A percentile compares a stretch with the other conserved stretches of the same genome.
Evolutionary conservation across 352 stramenopile species (phyloP).

Genomic region (Phytophthora palmivora): DNA sequence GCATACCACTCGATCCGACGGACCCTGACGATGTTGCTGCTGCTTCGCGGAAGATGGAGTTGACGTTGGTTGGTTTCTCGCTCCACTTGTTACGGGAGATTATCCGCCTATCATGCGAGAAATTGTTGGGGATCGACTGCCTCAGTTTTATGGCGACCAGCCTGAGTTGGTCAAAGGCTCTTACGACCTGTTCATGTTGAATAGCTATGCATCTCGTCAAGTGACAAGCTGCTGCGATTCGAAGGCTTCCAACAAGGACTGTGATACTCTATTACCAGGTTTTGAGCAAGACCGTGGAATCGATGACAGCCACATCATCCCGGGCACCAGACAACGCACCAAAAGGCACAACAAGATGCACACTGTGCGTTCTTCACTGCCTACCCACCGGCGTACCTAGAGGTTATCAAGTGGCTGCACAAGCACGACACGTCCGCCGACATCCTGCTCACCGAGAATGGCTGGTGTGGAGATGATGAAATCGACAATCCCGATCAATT

Average conservation of each 20-base stretch:
- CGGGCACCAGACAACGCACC: slow-evolving; percentile 12
- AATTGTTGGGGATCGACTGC: slow-evolving; percentile 78
- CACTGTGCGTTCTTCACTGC: slow-evolving; percentile 54
- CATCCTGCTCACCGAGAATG: slow-evolving; percentile 64
- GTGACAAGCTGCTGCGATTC: slow-evolving; percentile 62
- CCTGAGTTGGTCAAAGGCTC: slow-evolving; percentile 73
- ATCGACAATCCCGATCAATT: slow-evolving; percentile 53
- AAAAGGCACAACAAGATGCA: slow-evolving; percentile 9
- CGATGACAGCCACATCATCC: slow-evolving; percentile 24
- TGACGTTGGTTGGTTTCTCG: slow-evolving; percentile 92
- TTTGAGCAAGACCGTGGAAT: slow-evolving; percentile 55
- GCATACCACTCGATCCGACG: too few relatives aligned
- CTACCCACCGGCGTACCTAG: slow-evolving; percentile 60
- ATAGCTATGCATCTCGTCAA: slow-evolving; percentile 90
- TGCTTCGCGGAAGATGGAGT: slow-evolving; percentile 86
- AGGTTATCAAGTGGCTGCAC: slow-evolving; percentile 61
- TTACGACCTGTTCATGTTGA: slow-evolving; percentile 96
- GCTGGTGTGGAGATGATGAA: slow-evolving; percentile 58
- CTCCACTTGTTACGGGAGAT: slow-evolving; percentile 90
- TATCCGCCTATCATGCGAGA: slow-evolving; percentile 93
- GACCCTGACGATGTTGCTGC: slow-evolving; percentile 75
- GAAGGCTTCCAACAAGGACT: slow-evolving; percentile 32
- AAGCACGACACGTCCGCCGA: slow-evolving; percentile 43
- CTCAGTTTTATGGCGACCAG: slow-evolving; percentile 83
- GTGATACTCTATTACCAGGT: slow-evolving; percentile 37